phyloP scores from a whole-genome alignment of 2,329 filamentous ascomycete genomes.

The Exophiala aquamarina region DNA sequence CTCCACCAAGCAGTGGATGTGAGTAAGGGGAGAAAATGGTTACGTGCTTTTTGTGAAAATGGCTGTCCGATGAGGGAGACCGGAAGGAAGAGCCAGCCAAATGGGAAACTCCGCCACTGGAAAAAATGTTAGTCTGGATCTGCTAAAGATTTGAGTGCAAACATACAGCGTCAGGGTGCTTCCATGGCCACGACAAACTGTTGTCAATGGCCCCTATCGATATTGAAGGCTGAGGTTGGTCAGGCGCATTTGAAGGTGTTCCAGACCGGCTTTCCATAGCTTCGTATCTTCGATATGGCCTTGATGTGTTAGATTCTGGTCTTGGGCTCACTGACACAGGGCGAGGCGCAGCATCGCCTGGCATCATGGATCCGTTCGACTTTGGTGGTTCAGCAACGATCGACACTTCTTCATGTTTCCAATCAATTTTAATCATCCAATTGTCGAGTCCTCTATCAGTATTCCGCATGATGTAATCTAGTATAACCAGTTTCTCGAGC shows the following conservation, averaged over 20 bases:
- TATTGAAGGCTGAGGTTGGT: constrained; percentile 35
- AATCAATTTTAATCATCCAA: constrained; percentile 99
- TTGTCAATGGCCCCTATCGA: constrained; percentile 93
- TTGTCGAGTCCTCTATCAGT: constrained; percentile 96
- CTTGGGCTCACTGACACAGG: constrained; percentile 58
- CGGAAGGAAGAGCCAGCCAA: constrained; percentile 96
- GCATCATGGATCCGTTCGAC: constrained; percentile 53
- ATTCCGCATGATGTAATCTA: constrained; percentile 99
- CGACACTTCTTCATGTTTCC: constrained; percentile 75
- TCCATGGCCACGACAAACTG: constrained; percentile 98
- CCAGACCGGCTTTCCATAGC: constrained; percentile 70
- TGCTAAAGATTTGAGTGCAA: neutral
- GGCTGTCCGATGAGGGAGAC: constrained; percentile 95
- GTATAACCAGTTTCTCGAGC: constrained; percentile 91
- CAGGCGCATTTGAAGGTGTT: constrained; percentile 48
- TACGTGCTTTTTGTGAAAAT: constrained; percentile 88
- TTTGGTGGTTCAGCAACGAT: constrained; percentile 83
- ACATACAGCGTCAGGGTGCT: constrained; percentile 84
- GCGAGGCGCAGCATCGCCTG: constrained; percentile 57
- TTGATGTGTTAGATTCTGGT: constrained; percentile 31
- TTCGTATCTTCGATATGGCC: constrained; percentile 73
- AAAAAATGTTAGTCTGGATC: constrained; percentile 2
- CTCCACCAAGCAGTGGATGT: constrained; percentile 97
- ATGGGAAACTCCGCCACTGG: constrained; percentile 82
- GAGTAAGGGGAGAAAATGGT: constrained; percentile 92